These are phyloP conservation scores for Exserohilum rostratum DNA, from an alignment of 2,329 filamentous ascomycete species.

Conservation along the genomic window DNA sequence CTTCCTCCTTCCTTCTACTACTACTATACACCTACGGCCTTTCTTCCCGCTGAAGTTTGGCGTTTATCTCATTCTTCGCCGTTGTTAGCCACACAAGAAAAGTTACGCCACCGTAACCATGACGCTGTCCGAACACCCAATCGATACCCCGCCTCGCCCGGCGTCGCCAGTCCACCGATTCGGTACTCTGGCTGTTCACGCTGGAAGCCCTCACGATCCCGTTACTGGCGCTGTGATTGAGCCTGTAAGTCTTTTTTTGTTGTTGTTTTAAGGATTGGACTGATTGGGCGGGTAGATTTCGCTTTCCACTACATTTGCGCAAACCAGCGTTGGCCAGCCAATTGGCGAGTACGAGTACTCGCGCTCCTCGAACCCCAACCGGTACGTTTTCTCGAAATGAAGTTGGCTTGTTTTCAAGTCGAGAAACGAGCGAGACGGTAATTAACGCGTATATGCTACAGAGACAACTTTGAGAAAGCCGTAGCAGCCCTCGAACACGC, in stretches of 20 bases:
- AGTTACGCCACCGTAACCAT: conserved; percentile 28
- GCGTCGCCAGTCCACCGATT: conserved; percentile 79
- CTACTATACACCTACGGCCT: too few relatives aligned
- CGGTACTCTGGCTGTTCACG: conserved; percentile 93
- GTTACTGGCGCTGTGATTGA: conserved; percentile 94
- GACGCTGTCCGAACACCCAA: conserved; percentile 58
- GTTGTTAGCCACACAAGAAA: background rate
- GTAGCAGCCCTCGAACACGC: conserved; percentile 92
- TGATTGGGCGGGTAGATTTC: conserved; percentile 67
- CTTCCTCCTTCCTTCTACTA: too few relatives aligned
- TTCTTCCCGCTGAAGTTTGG: background rate
- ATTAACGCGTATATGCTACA: conserved; percentile 32
- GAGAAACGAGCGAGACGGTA: background rate
- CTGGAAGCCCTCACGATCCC: conserved; percentile 88
- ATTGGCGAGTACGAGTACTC: conserved; percentile 93
- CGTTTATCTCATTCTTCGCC: background rate
- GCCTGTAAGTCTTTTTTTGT: conserved; percentile 57
- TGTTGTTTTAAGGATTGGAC: background rate
- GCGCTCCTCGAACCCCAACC: conserved; percentile 91
- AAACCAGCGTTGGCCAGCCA: conserved; percentile 84
- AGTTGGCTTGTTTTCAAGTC: too few relatives aligned
- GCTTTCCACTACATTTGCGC: conserved; percentile 94
- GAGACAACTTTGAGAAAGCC: conserved; percentile 90
- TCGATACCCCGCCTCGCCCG: conserved; percentile 75
- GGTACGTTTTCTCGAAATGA: conserved; percentile 51